Conservation (phyloP, 352 stramenopile genomes). For the Phytophthora sansomeana region DNA sequence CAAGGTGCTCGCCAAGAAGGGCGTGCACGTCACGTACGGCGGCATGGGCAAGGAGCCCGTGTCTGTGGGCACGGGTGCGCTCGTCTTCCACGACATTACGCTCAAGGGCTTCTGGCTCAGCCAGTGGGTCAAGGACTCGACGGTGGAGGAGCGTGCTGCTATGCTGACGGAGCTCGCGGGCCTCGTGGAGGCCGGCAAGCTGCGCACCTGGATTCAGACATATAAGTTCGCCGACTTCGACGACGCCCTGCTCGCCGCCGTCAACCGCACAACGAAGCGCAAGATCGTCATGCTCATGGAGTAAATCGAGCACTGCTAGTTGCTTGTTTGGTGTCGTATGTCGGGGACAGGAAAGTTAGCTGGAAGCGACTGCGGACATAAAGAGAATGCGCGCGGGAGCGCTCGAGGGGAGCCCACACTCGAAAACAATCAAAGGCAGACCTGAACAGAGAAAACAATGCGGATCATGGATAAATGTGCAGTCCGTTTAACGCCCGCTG, state of each 20-base stretch:
- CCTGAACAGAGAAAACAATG: slow-evolving; percentile 39
- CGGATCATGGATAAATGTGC: slow-evolving; percentile 38
- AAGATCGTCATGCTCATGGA: slow-evolving; percentile 89
- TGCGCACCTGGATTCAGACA: slow-evolving; percentile 87
- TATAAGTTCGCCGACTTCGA: slow-evolving; percentile 90
- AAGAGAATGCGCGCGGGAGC: slow-evolving; percentile 7
- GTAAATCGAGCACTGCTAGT: slow-evolving; percentile 40
- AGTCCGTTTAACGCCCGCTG: slow-evolving; percentile 19
- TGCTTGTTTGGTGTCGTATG: slow-evolving; percentile 27
- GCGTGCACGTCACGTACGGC: slow-evolving; percentile 83
- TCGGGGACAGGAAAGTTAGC: slow-evolving; percentile 32
- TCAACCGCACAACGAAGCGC: slow-evolving; percentile 86
- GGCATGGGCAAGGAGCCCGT: slow-evolving; percentile 83
- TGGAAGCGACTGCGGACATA: slow-evolving; percentile 24
- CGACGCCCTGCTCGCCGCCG: slow-evolving; percentile 68
- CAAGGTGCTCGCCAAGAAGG: slow-evolving; percentile 78
- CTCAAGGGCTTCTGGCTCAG: slow-evolving; percentile 90
- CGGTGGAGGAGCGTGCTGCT: slow-evolving; percentile 60
- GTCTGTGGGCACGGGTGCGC: slow-evolving; percentile 66
- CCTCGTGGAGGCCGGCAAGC: slow-evolving; percentile 77
- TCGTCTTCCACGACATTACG: slow-evolving; percentile 91
- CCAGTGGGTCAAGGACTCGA: slow-evolving; percentile 80
- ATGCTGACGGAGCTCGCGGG: slow-evolving; percentile 78
- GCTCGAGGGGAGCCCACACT: slow-evolving; percentile 27
- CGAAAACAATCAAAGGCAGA: slow-evolving; percentile 40